Base-by-base conservation (phyloP, 1,284 basidiomycete species). In the Malassezia restricta region DNA sequence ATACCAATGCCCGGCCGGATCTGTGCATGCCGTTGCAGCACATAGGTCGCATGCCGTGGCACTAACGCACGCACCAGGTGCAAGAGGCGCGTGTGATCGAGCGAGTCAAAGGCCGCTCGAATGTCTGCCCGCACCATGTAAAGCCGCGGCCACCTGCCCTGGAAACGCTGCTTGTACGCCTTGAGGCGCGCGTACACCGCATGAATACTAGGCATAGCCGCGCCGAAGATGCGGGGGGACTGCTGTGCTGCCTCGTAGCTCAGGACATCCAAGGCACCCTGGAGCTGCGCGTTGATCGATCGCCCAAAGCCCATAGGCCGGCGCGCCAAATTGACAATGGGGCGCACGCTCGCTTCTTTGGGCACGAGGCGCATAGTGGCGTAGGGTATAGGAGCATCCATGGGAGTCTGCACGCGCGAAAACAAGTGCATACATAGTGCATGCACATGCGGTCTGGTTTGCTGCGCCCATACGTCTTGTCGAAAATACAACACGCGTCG, bases 71-170 rank as follows among this genome's bases (percentile, higher is more conserved):
- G 39, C 43, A 50, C 47, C 6, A 50, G 20, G 12, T 30, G 14
- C 12, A 98, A 75, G 43, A 98, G 75, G 65, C 85, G 90, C 20
- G 79, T 78, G 71, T 98, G 94, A 40, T 90, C 83, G 58, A 98
- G 96, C 0, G 86, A 89, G 74, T 99, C 94, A 76, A 96, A 99
- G 57, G 90, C 94, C 1, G 89, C 84, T 56, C 85, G 83, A 12
- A 98, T 87, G 68, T 99, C 94, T 29, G 94, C 82, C 74, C 98
- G 98, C 56, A 91, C 89, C 66, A 98, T 92, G 72, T 90, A 96
- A n/a, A 61, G 46, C 61, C 43, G 48, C 29, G 47, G 47, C n/a
- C 58, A 0, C 24, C 47, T 33, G 39, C 20, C 39, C 17, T 24
- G 29, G 31, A 15, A 11, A 33, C 8, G 4, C 33, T 40, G 27